A percentile compares a stretch with the other conserved stretches of the same genome.
phyloP scores from a whole-genome alignment of 2,329 filamentous ascomycete genomes.

The Chaetoscypha palmicola region DNA sequence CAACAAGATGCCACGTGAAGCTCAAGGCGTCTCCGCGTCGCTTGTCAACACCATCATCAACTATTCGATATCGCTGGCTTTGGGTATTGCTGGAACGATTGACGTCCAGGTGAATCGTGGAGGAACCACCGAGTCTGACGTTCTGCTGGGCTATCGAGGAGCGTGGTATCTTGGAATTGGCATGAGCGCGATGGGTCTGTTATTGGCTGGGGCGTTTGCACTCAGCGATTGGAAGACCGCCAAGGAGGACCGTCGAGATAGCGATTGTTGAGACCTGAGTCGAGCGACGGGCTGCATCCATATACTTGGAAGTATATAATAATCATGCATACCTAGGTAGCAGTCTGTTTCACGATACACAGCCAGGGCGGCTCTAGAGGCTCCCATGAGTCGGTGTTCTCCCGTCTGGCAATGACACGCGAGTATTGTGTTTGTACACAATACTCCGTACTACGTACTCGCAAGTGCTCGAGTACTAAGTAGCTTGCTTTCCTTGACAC shows the following conservation, averaged over 20 bases:
- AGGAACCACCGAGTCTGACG: constrained; percentile 1
- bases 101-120: constrained; percentile 36
- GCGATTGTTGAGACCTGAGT: too few species aligned
- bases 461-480: too few species aligned
- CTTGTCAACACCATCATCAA: constrained; percentile 61
- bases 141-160: constrained; percentile 13
- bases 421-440: too few species aligned
- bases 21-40: constrained; percentile 46
- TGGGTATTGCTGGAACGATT: constrained; percentile 60
- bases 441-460: too few species aligned
- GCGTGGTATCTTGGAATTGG: constrained; percentile 17
- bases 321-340: too few species aligned
- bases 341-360: too few species aligned
- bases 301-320: too few species aligned
- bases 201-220: constrained; percentile 1
- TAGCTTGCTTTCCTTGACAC: too few species aligned
- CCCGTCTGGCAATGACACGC: too few species aligned
- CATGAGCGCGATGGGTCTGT: constrained; percentile 4
- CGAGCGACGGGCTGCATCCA: too few species aligned
- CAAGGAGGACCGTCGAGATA: neutral
- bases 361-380: too few species aligned
- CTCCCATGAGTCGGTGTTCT: too few species aligned
- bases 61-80: constrained; percentile 58
- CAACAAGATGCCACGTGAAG: constrained; percentile 39
- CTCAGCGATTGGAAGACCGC: neutral